Percentiles rank a stretch among this genome's conserved stretches.
phyloP scores from a whole-genome alignment of 345 rosid species.

The Eucalyptus cloeziana region DNA sequence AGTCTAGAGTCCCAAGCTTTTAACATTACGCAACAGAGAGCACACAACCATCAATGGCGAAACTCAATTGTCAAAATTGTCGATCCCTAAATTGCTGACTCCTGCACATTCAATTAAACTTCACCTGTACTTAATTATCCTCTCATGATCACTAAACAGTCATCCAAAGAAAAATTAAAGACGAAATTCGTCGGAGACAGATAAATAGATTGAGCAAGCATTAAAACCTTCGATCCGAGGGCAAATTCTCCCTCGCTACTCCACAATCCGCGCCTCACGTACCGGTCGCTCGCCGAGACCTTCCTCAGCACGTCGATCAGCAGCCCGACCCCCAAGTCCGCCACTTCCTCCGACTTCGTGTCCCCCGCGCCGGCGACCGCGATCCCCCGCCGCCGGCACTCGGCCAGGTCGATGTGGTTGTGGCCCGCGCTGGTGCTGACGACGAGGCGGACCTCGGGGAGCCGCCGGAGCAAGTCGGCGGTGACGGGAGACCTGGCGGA shows the following conservation, averaged over 20 bases:
- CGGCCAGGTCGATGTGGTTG: slow-evolving; percentile 21
- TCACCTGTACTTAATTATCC: background rate
- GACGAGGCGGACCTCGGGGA: slow-evolving; percentile 6
- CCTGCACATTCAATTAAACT: background rate
- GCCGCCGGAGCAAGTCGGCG: slow-evolving; percentile 7
- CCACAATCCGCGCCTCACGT: slow-evolving; percentile 12
- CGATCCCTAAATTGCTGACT: background rate
- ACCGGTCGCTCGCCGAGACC: slow-evolving; percentile 9
- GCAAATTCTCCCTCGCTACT: background rate
- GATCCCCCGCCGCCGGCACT: slow-evolving; percentile 16
- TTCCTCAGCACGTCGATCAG: slow-evolving; percentile 12
- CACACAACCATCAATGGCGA: background rate
- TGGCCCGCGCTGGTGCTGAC: slow-evolving; percentile 13
- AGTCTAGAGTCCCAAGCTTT: background rate
- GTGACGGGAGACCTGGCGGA: slow-evolving; percentile 2
- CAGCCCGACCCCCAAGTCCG: slow-evolving; percentile 16
- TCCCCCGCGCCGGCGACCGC: slow-evolving; percentile 1
- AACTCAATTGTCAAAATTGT: background rate
- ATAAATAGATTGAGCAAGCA: background rate
- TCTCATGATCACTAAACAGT: background rate
- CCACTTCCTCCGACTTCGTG: slow-evolving; percentile 11
- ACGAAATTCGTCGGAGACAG: background rate
- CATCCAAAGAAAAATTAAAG: background rate
- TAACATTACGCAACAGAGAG: no score
- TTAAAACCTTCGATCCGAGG: slow-evolving; percentile 12